A percentile compares a stretch with the other conserved stretches of the same genome.
These are phyloP conservation scores for Cystofilobasidium bisporidii DNA, from an alignment of 768 basidiomycete species.

Conservation along the genomic window DNA sequence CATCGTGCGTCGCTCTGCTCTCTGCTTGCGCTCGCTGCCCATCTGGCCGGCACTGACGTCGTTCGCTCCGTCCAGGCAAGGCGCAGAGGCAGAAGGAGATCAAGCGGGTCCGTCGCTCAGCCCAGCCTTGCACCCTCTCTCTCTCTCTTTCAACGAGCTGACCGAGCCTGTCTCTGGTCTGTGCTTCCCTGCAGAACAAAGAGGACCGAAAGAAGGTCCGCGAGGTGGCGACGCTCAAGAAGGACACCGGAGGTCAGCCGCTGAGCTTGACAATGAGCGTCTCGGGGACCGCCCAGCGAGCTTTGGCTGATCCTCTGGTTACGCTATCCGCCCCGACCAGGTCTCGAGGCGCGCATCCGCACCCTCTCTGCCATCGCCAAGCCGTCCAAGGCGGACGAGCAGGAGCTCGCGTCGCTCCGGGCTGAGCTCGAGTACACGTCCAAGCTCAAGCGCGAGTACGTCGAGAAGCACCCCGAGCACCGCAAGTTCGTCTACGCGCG, in stretches of 20 bases:
- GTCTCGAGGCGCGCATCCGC: conserved; percentile 67
- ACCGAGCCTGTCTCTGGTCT: conserved; percentile 7
- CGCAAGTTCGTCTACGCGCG: conserved; percentile 64
- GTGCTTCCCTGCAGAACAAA: conserved; percentile 64
- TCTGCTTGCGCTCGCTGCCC: neutral
- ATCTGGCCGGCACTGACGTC: neutral
- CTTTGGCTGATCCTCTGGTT: too few species aligned
- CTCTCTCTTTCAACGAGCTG: neutral
- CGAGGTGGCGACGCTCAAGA: conserved; percentile 87
- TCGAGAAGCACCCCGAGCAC: conserved; percentile 87
- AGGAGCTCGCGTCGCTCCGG: conserved; percentile 62
- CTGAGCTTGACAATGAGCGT: too few species aligned
- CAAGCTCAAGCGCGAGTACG: conserved; percentile 82
- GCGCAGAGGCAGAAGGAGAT: conserved; percentile 86
- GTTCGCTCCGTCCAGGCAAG: conserved; percentile 55
- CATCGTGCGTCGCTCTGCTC: conserved; percentile 52
- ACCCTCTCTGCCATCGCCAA: conserved; percentile 32
- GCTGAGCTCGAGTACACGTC: conserved; percentile 68
- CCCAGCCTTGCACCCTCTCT: conserved; percentile 8
- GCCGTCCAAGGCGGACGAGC: conserved; percentile 47
- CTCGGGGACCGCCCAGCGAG: neutral
- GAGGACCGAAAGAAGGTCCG: conserved; percentile 64
- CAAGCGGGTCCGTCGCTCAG: conserved; percentile 60
- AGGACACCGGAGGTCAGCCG: conserved; percentile 68
- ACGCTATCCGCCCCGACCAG: conserved; percentile 42